These are phyloP conservation scores for Colletotrichum filicis DNA, from an alignment of 2,329 filamentous ascomycete genomes.

Conservation along the genomic window DNA sequence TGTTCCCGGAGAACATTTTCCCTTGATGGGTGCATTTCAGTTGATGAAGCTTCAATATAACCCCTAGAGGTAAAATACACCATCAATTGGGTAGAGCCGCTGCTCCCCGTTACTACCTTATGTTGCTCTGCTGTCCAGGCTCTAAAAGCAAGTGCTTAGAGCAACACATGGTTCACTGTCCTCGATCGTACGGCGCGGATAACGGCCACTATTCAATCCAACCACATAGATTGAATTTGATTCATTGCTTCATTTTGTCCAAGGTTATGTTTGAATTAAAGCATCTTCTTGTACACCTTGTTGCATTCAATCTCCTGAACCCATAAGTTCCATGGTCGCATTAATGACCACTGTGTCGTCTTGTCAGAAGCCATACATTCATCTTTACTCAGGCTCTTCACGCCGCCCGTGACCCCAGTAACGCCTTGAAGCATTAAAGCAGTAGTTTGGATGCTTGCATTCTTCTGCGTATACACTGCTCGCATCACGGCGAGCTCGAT, in stretches of 20 bases:
- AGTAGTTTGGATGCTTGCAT: constrained; percentile 53
- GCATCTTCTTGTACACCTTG: neutral
- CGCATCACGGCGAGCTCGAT: constrained; percentile 53
- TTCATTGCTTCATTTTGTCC: neutral
- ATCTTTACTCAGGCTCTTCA: neutral
- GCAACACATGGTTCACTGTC: no score
- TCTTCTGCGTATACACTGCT: constrained; percentile 55
- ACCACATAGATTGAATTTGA: neutral
- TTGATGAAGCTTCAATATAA: no score
- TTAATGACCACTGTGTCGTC: neutral
- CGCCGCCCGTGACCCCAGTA: neutral
- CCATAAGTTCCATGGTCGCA: constrained; percentile 15
- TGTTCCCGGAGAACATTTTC: neutral
- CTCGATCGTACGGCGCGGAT: no score
- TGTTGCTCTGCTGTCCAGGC: no score
- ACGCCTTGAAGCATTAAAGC: constrained; percentile 42
- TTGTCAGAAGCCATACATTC: neutral
- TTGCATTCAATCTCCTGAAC: neutral
- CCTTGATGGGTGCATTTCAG: neutral
- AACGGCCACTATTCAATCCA: no score
- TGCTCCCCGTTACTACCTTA: no score
- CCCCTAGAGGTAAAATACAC: no score
- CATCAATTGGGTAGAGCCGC: no score
- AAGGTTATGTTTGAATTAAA: neutral
- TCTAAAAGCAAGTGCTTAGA: no score